Base-by-base conservation (phyloP, 768 basidiomycete species). In the Macrocybe gigantea region DNA sequence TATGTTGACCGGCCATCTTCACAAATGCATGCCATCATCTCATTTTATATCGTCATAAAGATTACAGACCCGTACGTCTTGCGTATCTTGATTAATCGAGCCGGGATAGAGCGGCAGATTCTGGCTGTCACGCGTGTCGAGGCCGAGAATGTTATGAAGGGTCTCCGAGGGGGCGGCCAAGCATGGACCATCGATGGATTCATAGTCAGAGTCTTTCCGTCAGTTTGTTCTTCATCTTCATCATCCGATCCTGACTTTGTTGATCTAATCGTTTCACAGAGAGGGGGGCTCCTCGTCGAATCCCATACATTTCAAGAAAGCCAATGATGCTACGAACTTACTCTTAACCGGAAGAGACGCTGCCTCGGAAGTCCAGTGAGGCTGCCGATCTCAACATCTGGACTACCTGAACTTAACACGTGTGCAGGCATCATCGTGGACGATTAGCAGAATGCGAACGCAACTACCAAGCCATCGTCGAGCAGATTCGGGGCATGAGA, bases 61-160 rank as follows among this genome's bases (percentile, higher is more conserved):
- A 73, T 95, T 51, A 73, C 78, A 10, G 73, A 95, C 53, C 75
- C 77, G 33, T 82, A 80, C 50, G 87, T 94, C 2, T 69, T 82
- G 30, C 88, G 93, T 44, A 73, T 93, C 33, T 62, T 99, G 39
- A 85, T 98, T 65, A 92, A 93, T 62, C 70, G 74, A 44, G 66
- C 69, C 14, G 67, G 62, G 39, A 88, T 96, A 43, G 96, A 99
- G 63, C 70, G 75, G 11, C 77, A 73, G 2, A 64, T 92, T 7
- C 73, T 98, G 14, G 80, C 86, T 0, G 59, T 56, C 2, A 78
- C 68, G 7, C 89, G 92, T 66, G 60, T 58, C 0, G 78, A 83
- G 34, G 93, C 79, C 1, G 80, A 93, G 50, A 53, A 68, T 1
- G 64, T 75, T 22, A 66, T 87, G 36, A 52, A 65, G 39, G 50